phyloP scores from a whole-genome alignment of 1,284 basidiomycete species.

The Porogramme epimiltina region DNA sequence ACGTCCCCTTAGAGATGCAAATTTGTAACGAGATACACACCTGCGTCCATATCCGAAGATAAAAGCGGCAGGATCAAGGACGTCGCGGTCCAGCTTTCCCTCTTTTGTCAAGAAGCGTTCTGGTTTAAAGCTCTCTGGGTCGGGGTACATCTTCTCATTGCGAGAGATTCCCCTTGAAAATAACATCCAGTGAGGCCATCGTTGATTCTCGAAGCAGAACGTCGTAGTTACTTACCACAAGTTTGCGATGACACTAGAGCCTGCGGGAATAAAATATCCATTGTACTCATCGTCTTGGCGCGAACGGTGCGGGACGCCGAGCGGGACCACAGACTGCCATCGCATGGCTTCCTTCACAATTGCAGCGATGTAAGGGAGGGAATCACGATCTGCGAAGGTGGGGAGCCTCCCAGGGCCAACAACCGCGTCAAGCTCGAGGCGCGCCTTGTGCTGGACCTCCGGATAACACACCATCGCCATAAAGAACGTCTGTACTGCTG shows the following conservation, averaged over 20 bases:
- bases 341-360: not conserved
- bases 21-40: constrained; percentile 1
- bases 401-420: constrained; percentile 4
- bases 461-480: constrained; percentile 2
- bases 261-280: constrained; percentile 16
- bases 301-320: not conserved
- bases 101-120: constrained; percentile 19
- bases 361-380: constrained; percentile 5
- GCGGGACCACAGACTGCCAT: constrained; percentile 1
- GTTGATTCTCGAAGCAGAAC: too few species aligned
- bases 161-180: constrained; percentile 17
- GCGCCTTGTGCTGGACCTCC: constrained; percentile 1
- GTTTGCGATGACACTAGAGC: constrained; percentile 18
- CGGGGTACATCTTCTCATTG: constrained; percentile 11
- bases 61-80: constrained; percentile 7
- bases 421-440: constrained; percentile 5
- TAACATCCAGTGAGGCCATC: too few species aligned
- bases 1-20: too few species aligned
- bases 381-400: not conserved
- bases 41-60: constrained; percentile 25
- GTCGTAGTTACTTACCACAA: constrained; percentile 8
- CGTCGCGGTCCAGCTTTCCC: constrained; percentile 6
- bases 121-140: constrained; percentile 19
- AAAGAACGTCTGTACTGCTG: constrained; percentile 1
- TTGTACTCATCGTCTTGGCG: constrained; percentile 13